These are phyloP conservation scores for Violaceomyces palustris DNA, from an alignment of 1,284 basidiomycete species.

Conservation along the genomic window DNA sequence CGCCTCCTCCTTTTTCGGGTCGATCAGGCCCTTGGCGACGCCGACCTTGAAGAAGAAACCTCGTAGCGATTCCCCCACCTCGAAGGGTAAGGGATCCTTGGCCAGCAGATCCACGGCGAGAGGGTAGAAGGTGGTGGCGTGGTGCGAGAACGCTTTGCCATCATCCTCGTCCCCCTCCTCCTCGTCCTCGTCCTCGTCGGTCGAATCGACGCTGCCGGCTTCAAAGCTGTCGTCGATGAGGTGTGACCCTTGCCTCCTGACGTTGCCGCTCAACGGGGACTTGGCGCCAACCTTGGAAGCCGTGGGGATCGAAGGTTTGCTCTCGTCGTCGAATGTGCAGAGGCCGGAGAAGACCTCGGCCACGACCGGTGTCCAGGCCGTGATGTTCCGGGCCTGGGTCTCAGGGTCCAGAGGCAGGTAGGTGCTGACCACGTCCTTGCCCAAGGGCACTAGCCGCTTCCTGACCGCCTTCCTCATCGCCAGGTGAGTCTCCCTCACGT, in stretches of 20 bases:
- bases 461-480: slow-evolving; percentile 75
- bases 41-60: slow-evolving; percentile 37
- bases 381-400: slow-evolving; percentile 88
- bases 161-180: slow-evolving; percentile 6
- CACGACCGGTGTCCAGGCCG: slow-evolving; percentile 96
- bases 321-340: slow-evolving; percentile 78
- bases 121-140: slow-evolving; percentile 43
- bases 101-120: slow-evolving; percentile 45
- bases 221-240: too few relatives aligned
- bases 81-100: slow-evolving; percentile 28
- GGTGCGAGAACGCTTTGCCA: slow-evolving; percentile 19
- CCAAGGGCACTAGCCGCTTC: slow-evolving; percentile 84
- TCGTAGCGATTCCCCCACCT: slow-evolving; percentile 25
- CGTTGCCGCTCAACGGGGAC: too few relatives aligned
- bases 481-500: slow-evolving; percentile 77
- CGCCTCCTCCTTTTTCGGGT: slow-evolving; percentile 15
- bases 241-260: too few relatives aligned
- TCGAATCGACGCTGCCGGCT: too few relatives aligned
- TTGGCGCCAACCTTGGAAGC: too few relatives aligned
- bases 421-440: slow-evolving; percentile 82
- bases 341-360: slow-evolving; percentile 88
- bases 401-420: slow-evolving; percentile 85
- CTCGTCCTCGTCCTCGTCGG: slow-evolving; percentile 6
- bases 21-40: slow-evolving; percentile 28
- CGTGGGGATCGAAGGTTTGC: too few relatives aligned